A percentile compares a stretch with the other conserved stretches of the same genome.
Evolutionary conservation across 2,329 filamentous ascomycete species (phyloP).

Genomic region (Neofusicoccum umdonicola): DNA sequence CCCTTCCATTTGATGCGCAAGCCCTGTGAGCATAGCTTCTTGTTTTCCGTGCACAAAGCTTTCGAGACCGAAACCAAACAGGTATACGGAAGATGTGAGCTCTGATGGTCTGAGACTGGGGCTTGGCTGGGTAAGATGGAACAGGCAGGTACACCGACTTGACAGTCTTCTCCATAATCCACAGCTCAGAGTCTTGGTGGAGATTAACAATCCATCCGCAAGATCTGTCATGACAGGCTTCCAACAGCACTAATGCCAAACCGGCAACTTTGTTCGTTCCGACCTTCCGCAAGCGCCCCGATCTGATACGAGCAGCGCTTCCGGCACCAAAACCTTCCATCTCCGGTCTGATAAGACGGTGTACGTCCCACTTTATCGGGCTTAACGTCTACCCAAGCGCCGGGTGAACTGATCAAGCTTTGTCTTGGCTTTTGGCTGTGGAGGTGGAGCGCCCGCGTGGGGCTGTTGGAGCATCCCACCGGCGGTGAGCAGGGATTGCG

Average conservation of each 20-base stretch:
- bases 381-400: not conserved
- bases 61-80: too few relatives aligned
- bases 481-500: too few relatives aligned
- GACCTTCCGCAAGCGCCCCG: not conserved
- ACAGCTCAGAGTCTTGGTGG: not conserved
- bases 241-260: not conserved
- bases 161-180: not conserved
- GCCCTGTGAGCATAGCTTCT: too few relatives aligned
- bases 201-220: not conserved
- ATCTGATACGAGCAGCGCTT: not conserved
- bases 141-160: not conserved
- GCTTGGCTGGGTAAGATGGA: not conserved
- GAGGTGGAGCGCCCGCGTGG: too few relatives aligned
- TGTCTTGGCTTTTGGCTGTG: not conserved
- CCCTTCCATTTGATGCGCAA: too few relatives aligned
- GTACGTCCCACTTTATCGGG: not conserved
- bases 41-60: too few relatives aligned
- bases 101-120: too few relatives aligned
- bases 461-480: too few relatives aligned
- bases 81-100: too few relatives aligned
- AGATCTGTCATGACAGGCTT: not conserved
- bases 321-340: not conserved
- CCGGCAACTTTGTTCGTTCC: not conserved
- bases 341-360: not conserved
- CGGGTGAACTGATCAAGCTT: not conserved